phyloP scores from a whole-genome alignment of 129 eudicot species.

The Escallonia rubra region DNA sequence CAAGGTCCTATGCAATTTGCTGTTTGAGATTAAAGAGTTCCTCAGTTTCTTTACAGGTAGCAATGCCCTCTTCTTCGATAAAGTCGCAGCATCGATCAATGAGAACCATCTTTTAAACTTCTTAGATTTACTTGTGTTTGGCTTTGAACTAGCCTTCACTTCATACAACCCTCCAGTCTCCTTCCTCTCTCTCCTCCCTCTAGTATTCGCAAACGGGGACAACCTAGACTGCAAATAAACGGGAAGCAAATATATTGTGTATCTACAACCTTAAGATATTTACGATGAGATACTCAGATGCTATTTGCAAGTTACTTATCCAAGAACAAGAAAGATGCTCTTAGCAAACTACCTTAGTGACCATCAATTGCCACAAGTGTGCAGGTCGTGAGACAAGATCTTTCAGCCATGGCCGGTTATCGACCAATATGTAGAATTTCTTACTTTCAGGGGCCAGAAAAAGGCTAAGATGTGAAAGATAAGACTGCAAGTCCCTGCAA shows the following conservation, averaged over 20 bases:
- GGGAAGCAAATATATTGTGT: neutral
- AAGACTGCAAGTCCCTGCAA: constrained; percentile 90
- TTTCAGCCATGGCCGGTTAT: constrained; percentile 86
- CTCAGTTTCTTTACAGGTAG: constrained; percentile 72
- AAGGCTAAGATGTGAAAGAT: constrained; percentile 87
- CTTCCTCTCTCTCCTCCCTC: constrained; percentile 52
- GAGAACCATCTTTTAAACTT: constrained; percentile 62
- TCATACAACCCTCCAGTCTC: constrained; percentile 29
- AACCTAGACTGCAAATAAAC: constrained; percentile 65
- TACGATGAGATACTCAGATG: neutral
- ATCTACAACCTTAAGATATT: neutral
- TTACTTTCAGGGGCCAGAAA: constrained; percentile 76
- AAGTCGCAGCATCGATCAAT: constrained; percentile 52
- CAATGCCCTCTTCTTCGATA: constrained; percentile 68
- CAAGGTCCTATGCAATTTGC: constrained; percentile 73
- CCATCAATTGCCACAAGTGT: constrained; percentile 96
- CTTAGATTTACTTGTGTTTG: constrained; percentile 24
- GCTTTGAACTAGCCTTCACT: constrained; percentile 18
- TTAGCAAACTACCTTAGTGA: constrained; percentile 61
- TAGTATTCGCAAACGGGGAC: constrained; percentile 90
- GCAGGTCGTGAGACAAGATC: constrained; percentile 83
- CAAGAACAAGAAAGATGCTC: too few species aligned
- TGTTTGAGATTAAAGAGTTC: constrained; percentile 61
- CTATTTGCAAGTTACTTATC: too few species aligned
- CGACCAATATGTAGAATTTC: constrained; percentile 76